These are phyloP conservation scores for Didymella arachidicola DNA, from an alignment of 2,329 filamentous ascomycete genomes.

Conservation along the genomic window DNA sequence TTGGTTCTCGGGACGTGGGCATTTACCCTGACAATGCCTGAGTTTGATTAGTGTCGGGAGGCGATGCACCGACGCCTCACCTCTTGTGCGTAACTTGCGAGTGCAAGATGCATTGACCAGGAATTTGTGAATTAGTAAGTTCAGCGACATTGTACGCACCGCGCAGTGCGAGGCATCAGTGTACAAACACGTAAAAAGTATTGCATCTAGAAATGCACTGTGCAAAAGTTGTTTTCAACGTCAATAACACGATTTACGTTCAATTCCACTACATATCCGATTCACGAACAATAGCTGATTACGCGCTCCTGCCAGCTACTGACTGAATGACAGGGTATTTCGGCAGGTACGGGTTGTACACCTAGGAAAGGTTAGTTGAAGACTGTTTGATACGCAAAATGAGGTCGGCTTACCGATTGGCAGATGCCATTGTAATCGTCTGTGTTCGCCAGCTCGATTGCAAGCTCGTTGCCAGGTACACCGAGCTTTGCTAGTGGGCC, in stretches of 20 bases:
- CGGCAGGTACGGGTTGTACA: conserved; percentile 34
- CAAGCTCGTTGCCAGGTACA: conserved; percentile 47
- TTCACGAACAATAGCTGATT: background rate
- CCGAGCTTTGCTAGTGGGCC: conserved; percentile 47
- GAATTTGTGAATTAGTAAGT: background rate
- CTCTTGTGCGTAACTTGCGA: background rate
- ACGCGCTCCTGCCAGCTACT: conserved; percentile 6
- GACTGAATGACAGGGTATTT: conserved; percentile 34
- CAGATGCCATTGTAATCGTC: conserved; percentile 48
- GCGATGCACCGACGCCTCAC: background rate
- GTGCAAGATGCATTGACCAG: background rate
- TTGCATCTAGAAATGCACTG: background rate
- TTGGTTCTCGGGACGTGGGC: conserved; percentile 3
- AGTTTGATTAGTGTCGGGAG: background rate
- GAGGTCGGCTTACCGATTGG: conserved; percentile 33
- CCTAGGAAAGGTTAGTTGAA: conserved; percentile 4
- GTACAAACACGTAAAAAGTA: background rate
- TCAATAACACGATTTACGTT: background rate
- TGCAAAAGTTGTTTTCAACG: background rate
- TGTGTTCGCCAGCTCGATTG: conserved; percentile 38
- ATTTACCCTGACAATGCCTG: background rate
- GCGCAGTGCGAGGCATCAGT: background rate
- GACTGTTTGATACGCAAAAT: too few relatives aligned
- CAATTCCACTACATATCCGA: background rate
- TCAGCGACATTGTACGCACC: background rate